Base-by-base conservation (phyloP, 768 basidiomycete genomes). In the Amanita molliuscula region DNA sequence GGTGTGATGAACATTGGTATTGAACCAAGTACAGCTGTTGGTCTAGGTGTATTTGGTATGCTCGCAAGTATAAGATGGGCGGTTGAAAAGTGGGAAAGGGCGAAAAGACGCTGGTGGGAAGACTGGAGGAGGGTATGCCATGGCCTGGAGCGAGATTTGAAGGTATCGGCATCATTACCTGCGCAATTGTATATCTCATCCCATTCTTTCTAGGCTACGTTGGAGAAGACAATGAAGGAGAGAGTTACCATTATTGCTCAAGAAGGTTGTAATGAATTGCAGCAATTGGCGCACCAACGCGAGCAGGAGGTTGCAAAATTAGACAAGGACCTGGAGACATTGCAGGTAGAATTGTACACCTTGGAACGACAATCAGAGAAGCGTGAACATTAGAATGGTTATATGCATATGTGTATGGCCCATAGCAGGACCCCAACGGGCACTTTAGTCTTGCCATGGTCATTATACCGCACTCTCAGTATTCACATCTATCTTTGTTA, bases 1-100 rank as follows among this genome's bases (percentile, higher is more conserved):
- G 44, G 42, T 3, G 31, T 33, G 15, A 29, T 35, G 31, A 50
- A 50, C 53, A 37, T 74, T 47, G 69, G 72, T 2, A 58, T 79
- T 48, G 78, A 83, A 54, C 64, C 74, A 6, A 72, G 70, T 34
- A 84, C 81, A 2, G 78, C 80, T 1, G 59, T 81, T 23, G 84
- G 82, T 2, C 62, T 77, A 0, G 84, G 82, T 10, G 67, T 74
- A 48, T 60, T 90, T 9, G 65, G 72, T 16, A 69, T 73, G 0
- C 60, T 74, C 5, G 56, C 64, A 2, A 74, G 78, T 41, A 53
- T 85, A 36, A 67, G 84, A 36, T 85, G 82, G 81, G 76, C 74
- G 1, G 69, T 83, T 4, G 75, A 77, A 10, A 69, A 68, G 52
- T 89, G 85, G 84, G 83, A 87, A 50, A 76, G 70, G 55, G 78